Percentiles rank a stretch among this genome's conserved stretches.
Conservation (phyloP, 352 stramenopile species). For the Phytophthora nicotianae region DNA sequence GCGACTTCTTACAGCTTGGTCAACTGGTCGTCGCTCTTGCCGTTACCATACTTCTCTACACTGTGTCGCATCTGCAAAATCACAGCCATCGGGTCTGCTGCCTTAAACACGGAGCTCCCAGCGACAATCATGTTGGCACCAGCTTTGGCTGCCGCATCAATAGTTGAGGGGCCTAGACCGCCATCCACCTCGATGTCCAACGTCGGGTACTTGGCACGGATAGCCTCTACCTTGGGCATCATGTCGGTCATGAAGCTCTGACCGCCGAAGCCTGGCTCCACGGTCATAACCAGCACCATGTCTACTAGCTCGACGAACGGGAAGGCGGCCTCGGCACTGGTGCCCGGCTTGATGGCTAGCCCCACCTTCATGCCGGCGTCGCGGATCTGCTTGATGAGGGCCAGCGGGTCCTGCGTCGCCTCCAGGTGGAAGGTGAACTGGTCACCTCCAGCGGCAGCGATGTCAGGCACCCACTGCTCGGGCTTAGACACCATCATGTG, state of each 20-base stretch:
- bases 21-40: conserved; percentile 67
- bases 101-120: conserved; percentile 94
- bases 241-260: conserved; percentile 97
- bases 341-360: conserved; percentile 95
- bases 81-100: conserved; percentile 58
- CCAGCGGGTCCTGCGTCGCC: conserved; percentile 68
- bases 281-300: conserved; percentile 98
- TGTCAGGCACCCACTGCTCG: conserved; percentile 95
- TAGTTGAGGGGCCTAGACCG: conserved; percentile 93
- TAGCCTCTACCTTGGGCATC: conserved; percentile 93
- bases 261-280: conserved; percentile 97
- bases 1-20: conserved; percentile 47
- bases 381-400: conserved; percentile 87
- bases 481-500: conserved; percentile 98
- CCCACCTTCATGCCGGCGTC: conserved; percentile 94
- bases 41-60: conserved; percentile 82
- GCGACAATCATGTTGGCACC: conserved; percentile 98
- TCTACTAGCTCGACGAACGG: conserved; percentile 90
- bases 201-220: conserved; percentile 92
- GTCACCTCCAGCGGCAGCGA: conserved; percentile 94
- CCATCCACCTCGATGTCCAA: conserved; percentile 98
- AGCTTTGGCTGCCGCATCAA: conserved; percentile 92
- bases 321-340: conserved; percentile 87
- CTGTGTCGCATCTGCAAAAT: conserved; percentile 88
- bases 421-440: conserved; percentile 98